Conservation (phyloP, 768 basidiomycete species). For the Leccinum disarticulatum region DNA sequence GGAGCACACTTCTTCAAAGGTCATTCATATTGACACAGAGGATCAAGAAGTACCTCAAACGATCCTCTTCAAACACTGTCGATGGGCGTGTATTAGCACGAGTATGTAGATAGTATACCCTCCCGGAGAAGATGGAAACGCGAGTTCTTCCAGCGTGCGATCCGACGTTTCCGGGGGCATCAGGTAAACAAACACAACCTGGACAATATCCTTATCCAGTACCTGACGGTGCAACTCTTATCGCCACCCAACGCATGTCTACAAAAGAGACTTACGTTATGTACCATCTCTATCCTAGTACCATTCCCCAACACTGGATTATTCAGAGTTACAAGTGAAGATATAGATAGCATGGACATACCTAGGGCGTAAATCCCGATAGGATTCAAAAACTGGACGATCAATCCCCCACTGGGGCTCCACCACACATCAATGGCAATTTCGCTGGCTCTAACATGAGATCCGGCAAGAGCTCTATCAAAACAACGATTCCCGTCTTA, state of each 20-base stretch:
- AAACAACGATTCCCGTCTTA: background rate
- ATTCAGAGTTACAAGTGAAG: background rate
- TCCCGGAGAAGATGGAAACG: background rate
- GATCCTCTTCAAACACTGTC: background rate
- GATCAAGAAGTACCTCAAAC: no score
- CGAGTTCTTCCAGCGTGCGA: background rate
- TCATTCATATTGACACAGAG: no score
- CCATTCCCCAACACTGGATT: background rate
- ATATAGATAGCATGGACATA: background rate
- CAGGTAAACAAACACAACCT: background rate
- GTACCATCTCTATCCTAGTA: background rate
- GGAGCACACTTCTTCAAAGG: no score
- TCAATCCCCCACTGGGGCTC: background rate
- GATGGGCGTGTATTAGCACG: background rate
- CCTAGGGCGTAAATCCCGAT: background rate
- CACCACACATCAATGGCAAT: background rate
- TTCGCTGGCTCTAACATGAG: no score
- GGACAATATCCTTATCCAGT: background rate
- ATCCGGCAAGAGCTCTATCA: background rate
- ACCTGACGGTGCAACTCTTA: background rate
- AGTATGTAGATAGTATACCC: background rate
- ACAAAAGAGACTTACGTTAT: background rate
- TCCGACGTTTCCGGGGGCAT: background rate
- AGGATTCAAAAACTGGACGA: background rate
- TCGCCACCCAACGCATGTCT: background rate